Evolutionary conservation across 306 rosid species (phyloP).

Genomic region (Pyrus bretschneideri): DNA sequence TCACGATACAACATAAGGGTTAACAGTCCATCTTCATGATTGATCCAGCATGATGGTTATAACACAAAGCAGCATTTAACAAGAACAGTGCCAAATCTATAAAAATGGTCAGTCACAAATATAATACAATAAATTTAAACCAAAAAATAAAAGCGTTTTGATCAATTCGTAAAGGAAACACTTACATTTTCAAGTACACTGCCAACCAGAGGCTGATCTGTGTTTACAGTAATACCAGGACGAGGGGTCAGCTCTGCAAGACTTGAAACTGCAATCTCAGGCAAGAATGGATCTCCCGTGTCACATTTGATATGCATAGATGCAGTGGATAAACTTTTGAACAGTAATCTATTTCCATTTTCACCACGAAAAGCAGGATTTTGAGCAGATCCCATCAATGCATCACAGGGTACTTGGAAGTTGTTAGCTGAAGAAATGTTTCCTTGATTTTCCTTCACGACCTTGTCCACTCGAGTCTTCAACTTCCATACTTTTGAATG

Average conservation of each 20-base stretch:
- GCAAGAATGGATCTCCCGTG: slow-evolving; percentile 28
- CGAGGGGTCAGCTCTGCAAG: slow-evolving; percentile 28
- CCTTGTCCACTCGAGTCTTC: slow-evolving; percentile 44
- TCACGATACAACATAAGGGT: not conserved
- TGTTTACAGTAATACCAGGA: slow-evolving; percentile 25
- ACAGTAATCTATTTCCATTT: slow-evolving; percentile 19
- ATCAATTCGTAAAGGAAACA: slow-evolving; percentile 3
- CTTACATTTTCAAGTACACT: slow-evolving; percentile 41
- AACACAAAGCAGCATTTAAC: too few species aligned
- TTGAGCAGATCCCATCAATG: slow-evolving; percentile 14
- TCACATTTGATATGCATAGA: slow-evolving; percentile 28
- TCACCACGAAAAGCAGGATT: slow-evolving; percentile 22
- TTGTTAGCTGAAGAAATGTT: slow-evolving; percentile 30
- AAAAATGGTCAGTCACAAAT: not conserved
- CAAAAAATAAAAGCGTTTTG: not conserved
- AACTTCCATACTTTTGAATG: slow-evolving; percentile 38
- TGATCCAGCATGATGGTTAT: not conserved
- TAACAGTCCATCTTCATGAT: not conserved
- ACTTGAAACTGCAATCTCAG: slow-evolving; percentile 28
- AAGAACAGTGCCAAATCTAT: not conserved
- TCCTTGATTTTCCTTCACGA: slow-evolving; percentile 37
- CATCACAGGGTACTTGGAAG: slow-evolving; percentile 24
- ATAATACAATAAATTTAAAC: slow-evolving; percentile 1
- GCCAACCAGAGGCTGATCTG: slow-evolving; percentile 25
- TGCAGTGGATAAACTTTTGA: slow-evolving; percentile 24